Base-by-base conservation (phyloP, 495 filamentous ascomycete genomes). In the Lophiostoma macrostomum region DNA sequence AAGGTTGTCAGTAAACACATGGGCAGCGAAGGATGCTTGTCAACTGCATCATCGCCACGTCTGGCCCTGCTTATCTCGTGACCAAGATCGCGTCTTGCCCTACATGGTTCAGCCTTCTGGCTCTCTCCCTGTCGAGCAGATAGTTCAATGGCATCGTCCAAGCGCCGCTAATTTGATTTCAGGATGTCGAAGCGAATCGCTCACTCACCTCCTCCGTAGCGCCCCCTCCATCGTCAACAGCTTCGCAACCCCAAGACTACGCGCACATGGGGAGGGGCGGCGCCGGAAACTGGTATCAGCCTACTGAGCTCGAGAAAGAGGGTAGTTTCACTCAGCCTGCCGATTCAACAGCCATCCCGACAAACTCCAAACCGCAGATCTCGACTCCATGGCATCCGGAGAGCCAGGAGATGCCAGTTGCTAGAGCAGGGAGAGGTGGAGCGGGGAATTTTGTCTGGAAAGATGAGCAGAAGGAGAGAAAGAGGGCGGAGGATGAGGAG, bases 221-320 rank as follows among this genome's bases (percentile, higher is more conserved):
- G 42, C 23, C 52, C 52, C 38, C 53, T 44, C 23, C 54, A 38
- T 41, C 41, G 35, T 29, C 43, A 12, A 22, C 49, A 19, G 36
- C 63, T 19, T 32, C 53, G 13, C 16, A 51, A 37, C 42, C 53
- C 6, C 60, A 31, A 29, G 59, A 50, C 49, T 82, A 80, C 68
- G 64, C 68, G 8, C 76, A 77, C 50, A 69, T 67, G 34, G 81
- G 81, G 12, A 78, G 82, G 22, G 81, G 81, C 51, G 82, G 81
- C 27, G 78, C 77, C 0, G 81, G 82, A 14, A 86, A 85, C 70
- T 81, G 78, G 64, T 63, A 71, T 58, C 66, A 71, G 35, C 68
- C 73, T 13, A 37, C 50, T 11, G 61, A 64, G 11, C 63, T 69
- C 19, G 37, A 29, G 13, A 14, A 56, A 42, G 44, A 58, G 13